phyloP scores from a whole-genome alignment of 768 basidiomycete species.

The Lactarius trivialis region DNA sequence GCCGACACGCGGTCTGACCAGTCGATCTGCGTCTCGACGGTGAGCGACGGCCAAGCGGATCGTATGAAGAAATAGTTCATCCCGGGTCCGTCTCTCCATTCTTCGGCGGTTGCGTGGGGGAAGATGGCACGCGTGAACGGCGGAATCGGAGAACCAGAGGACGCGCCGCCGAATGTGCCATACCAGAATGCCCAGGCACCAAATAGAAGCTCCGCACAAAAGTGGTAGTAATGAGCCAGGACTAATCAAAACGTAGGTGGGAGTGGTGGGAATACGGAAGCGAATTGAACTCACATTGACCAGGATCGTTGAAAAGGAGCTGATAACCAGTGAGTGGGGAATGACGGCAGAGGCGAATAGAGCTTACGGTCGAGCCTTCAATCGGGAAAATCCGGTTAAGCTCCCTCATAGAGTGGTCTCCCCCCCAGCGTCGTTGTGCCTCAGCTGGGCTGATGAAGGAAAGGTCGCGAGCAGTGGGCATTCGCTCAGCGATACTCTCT shows the following conservation, averaged over 20 bases:
- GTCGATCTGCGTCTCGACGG: conserved; percentile 62
- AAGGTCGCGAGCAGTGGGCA: conserved; percentile 62
- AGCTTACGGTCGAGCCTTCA: conserved; percentile 64
- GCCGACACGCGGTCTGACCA: conserved; percentile 57
- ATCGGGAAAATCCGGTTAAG: conserved; percentile 56
- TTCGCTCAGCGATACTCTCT: conserved; percentile 58
- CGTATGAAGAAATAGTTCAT: conserved; percentile 76
- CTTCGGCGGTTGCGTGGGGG: conserved; percentile 47
- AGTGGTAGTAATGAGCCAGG: conserved; percentile 84
- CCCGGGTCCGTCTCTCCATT: conserved; percentile 71
- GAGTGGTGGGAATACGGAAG: background rate
- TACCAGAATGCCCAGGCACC: conserved; percentile 73
- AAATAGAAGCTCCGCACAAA: conserved; percentile 74
- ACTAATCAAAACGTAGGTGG: conserved; percentile 30
- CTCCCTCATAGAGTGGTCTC: conserved; percentile 25
- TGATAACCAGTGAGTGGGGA: background rate
- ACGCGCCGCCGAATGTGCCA: conserved; percentile 36
- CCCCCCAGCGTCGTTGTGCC: conserved; percentile 58
- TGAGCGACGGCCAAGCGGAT: conserved; percentile 61
- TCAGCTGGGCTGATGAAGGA: conserved; percentile 52
- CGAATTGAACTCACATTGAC: conserved; percentile 39
- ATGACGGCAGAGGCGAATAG: background rate
- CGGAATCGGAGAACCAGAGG: conserved; percentile 20
- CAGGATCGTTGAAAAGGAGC: conserved; percentile 54
- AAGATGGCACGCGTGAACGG: conserved; percentile 62